A percentile compares a stretch with the other conserved stretches of the same genome.
Conservation (phyloP, 2,329 filamentous ascomycete genomes). For the Colletotrichum sp. region DNA sequence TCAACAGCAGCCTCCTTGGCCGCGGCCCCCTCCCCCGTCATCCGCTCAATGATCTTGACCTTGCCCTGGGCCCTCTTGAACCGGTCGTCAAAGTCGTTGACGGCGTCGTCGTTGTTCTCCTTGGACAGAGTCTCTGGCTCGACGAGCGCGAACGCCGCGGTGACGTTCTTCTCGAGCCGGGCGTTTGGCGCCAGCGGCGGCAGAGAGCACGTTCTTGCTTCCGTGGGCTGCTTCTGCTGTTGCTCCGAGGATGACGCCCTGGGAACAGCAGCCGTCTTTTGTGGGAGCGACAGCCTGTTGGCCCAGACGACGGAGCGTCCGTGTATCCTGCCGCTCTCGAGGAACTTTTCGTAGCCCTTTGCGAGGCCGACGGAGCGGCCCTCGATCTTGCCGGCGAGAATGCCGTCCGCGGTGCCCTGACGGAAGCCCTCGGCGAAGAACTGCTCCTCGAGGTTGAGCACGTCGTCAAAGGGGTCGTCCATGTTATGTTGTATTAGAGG, state of each 20-base stretch:
- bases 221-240: not conserved
- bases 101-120: constrained; percentile 85
- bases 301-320: constrained; percentile 86
- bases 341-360: constrained; percentile 92
- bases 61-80: constrained; percentile 84
- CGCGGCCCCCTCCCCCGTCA: constrained; percentile 47
- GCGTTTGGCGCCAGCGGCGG: constrained; percentile 56
- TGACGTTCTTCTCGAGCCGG: constrained; percentile 78
- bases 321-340: constrained; percentile 78
- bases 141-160: constrained; percentile 75
- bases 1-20: not conserved
- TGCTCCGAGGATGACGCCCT: not conserved
- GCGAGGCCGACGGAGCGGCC: constrained; percentile 90
- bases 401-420: constrained; percentile 77
- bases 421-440: constrained; percentile 86
- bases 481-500: constrained; percentile 15
- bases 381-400: constrained; percentile 80
- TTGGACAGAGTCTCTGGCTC: constrained; percentile 80
- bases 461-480: constrained; percentile 57
- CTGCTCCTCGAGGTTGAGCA: constrained; percentile 65
- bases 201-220: constrained; percentile 28
- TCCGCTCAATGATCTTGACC: constrained; percentile 81
- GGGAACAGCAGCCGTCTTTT: not conserved
- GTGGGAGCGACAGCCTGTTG: constrained; percentile 58
- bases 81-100: constrained; percentile 90